phyloP scores from a whole-genome alignment of 345 rosid species.

The Iberis pinnata region DNA sequence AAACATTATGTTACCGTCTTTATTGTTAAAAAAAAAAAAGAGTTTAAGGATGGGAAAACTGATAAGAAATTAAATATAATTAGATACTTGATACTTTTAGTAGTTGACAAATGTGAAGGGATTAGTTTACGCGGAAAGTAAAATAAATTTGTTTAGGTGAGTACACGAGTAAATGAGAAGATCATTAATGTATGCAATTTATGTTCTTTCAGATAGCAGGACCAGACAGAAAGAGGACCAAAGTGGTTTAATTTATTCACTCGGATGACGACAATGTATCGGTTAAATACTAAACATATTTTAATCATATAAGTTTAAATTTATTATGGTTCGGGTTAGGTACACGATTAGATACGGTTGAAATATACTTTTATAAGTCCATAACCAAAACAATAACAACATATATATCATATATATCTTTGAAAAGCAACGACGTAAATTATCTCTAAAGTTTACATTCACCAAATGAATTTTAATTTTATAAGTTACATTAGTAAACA shows the following conservation, averaged over 20 bases:
- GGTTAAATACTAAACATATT: no score
- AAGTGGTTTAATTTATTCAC: constrained; percentile 17
- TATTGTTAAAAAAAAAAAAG: no score
- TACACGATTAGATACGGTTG: neutral
- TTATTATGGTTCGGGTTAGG: no score
- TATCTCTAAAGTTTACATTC: neutral
- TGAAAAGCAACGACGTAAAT: neutral
- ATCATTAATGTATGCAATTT: neutral
- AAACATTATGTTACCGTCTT: no score
- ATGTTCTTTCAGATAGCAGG: constrained; percentile 9
- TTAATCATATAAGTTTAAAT: no score
- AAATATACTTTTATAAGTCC: neutral
- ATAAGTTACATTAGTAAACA: no score
- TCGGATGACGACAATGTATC: neutral
- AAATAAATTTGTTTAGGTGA: no score
- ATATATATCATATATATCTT: neutral
- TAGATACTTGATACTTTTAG: no score
- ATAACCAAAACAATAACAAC: neutral
- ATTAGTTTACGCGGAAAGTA: no score
- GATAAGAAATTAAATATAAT: no score
- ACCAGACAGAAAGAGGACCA: no score
- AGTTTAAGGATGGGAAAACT: no score
- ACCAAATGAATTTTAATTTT: neutral
- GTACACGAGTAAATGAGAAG: neutral
- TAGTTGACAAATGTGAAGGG: neutral